A percentile compares a stretch with the other conserved stretches of the same genome.
phyloP scores from a whole-genome alignment of 352 stramenopile genomes.

The Phytopythium chamaehyphon region DNA sequence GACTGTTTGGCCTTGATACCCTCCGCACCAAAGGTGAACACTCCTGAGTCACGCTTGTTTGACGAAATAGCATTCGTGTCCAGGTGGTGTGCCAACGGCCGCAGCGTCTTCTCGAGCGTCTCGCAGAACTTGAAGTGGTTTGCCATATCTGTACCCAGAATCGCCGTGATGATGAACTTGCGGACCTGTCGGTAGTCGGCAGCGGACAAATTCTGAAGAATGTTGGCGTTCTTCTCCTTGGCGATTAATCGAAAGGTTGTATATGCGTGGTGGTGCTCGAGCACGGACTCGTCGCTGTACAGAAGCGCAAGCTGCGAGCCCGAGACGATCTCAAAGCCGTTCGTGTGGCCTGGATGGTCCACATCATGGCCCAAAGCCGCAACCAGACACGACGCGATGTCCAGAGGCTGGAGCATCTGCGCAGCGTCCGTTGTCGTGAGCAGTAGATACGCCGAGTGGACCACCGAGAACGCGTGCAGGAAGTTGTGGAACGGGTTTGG shows the following conservation, averaged over 20 bases:
- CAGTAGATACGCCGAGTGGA: constrained; percentile 83
- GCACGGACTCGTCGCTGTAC: constrained; percentile 87
- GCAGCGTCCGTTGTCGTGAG: constrained; percentile 64
- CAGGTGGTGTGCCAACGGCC: constrained; percentile 49
- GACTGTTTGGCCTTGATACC: constrained; percentile 14
- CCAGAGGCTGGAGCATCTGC: constrained; percentile 73
- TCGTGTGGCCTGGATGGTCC: constrained; percentile 89
- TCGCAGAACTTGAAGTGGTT: constrained; percentile 87
- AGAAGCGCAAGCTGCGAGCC: constrained; percentile 74
- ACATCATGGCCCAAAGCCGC: constrained; percentile 89
- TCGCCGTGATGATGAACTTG: constrained; percentile 86
- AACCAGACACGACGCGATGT: constrained; percentile 82
- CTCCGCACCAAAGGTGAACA: background rate
- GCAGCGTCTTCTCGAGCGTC: constrained; percentile 63
- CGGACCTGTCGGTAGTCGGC: constrained; percentile 75
- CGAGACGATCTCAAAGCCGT: constrained; percentile 85
- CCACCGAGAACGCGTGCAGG: constrained; percentile 84
- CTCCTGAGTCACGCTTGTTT: constrained; percentile 32
- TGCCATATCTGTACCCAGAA: constrained; percentile 90
- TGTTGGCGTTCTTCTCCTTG: constrained; percentile 84
- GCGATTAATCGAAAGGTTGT: constrained; percentile 84
- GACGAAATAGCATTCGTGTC: constrained; percentile 32
- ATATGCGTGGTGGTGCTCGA: constrained; percentile 87
- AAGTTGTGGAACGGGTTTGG: constrained; percentile 92
- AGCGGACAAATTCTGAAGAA: constrained; percentile 70